Percentiles rank a stretch among this genome's conserved stretches.
phyloP scores from a whole-genome alignment of 495 filamentous ascomycete genomes.

The Neurospora sp. region DNA sequence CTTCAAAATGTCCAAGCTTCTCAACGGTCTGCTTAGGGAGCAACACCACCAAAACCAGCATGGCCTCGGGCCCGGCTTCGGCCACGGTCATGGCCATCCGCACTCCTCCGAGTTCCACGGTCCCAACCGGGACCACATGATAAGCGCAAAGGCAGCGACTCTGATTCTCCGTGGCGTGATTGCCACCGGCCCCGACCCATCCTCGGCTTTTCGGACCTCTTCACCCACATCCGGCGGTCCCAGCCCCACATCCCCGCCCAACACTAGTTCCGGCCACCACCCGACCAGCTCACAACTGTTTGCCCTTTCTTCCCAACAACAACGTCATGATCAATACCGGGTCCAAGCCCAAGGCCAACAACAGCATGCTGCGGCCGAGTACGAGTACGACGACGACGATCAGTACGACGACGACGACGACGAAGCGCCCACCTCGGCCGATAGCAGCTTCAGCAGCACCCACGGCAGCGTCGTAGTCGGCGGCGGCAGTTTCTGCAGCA shows the following conservation, averaged over 20 bases:
- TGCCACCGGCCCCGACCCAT: slow-evolving; percentile 1
- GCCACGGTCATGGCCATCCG: not conserved
- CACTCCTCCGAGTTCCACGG: not conserved
- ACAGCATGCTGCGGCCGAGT: not conserved
- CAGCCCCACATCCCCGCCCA: slow-evolving; percentile 18
- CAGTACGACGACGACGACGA: not conserved
- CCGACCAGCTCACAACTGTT: not conserved
- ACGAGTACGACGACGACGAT: not conserved
- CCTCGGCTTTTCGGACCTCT: slow-evolving; percentile 15
- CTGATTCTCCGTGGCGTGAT: slow-evolving; percentile 11
- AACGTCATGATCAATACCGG: not conserved
- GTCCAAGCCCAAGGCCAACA: not conserved
- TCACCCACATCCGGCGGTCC: slow-evolving; percentile 6
- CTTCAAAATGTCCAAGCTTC: not conserved
- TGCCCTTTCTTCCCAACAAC: not conserved
- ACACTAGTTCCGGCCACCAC: slow-evolving; percentile 3
- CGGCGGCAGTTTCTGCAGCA: not conserved
- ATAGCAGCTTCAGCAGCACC: not conserved
- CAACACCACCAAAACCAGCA: not conserved
- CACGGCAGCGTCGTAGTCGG: not conserved
- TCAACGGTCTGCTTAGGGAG: not conserved
- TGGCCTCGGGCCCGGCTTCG: not conserved
- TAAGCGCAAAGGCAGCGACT: slow-evolving; percentile 10
- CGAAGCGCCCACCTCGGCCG: not conserved
- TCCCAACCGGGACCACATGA: slow-evolving; percentile 8